These are phyloP conservation scores for Gyrodon lividus DNA, from an alignment of 768 basidiomycete genomes.

Conservation along the genomic window DNA sequence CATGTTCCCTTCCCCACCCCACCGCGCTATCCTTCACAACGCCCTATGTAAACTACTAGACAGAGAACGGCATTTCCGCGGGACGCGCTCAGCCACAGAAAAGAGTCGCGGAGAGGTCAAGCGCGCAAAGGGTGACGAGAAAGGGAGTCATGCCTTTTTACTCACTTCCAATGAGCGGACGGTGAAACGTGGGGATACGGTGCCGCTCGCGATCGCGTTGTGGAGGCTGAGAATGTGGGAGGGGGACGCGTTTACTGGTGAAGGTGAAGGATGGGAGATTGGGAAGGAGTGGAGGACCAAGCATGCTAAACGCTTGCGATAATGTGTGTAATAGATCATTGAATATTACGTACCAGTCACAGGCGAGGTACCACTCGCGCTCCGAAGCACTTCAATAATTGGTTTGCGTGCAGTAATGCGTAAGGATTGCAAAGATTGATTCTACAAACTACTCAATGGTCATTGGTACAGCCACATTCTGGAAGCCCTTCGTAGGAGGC, in stretches of 20 bases:
- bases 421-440: neutral
- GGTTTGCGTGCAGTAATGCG: constrained; percentile 1
- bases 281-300: constrained; percentile 25
- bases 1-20: constrained; percentile 59
- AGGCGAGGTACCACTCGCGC: too few species aligned
- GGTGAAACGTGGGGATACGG: constrained; percentile 55
- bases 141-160: constrained; percentile 70
- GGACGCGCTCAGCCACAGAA: neutral
- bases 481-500: constrained; percentile 21
- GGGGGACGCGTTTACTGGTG: constrained; percentile 34
- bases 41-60: constrained; percentile 47
- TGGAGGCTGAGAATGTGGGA: constrained; percentile 84
- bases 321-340: neutral
- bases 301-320: constrained; percentile 8
- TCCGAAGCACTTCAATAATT: neutral
- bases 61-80: constrained; percentile 41
- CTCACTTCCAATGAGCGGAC: constrained; percentile 53
- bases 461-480: constrained; percentile 39
- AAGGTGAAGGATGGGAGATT: constrained; percentile 38
- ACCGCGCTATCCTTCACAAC: constrained; percentile 59
- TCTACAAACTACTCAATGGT: constrained; percentile 38
- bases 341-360: too few species aligned
- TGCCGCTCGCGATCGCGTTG: constrained; percentile 64
- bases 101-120: neutral
- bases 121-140: constrained; percentile 32